A percentile compares a stretch with the other conserved stretches of the same genome.
Conservation (phyloP, 2,329 filamentous ascomycete species). For the Colletotrichum sansevieriae region DNA sequence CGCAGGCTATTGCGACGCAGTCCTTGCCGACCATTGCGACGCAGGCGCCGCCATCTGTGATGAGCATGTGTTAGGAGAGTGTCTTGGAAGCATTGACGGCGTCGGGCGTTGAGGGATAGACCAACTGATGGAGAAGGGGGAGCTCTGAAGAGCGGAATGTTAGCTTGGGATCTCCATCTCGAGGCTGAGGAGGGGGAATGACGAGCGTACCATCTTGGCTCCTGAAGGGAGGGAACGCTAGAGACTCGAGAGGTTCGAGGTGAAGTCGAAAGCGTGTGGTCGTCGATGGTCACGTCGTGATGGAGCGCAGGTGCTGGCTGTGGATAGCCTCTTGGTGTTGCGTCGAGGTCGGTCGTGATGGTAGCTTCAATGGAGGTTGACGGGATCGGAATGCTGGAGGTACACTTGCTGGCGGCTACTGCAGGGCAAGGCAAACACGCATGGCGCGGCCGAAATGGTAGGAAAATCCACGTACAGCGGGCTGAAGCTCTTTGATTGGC, state of each 20-base stretch:
- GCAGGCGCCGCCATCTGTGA: conserved; percentile 85
- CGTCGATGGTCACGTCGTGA: conserved; percentile 16
- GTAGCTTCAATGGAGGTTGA: conserved; percentile 42
- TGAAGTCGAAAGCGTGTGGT: background rate
- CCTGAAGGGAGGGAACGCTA: conserved; percentile 34
- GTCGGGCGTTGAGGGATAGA: conserved; percentile 36
- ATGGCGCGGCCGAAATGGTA: conserved; percentile 53
- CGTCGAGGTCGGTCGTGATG: conserved; percentile 37
- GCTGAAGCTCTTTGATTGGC: conserved; percentile 42
- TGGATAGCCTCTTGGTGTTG: conserved; percentile 24
- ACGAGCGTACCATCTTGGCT: conserved; percentile 45
- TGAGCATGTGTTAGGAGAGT: conserved; percentile 41
- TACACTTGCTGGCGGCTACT: conserved; percentile 41
- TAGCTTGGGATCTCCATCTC: conserved; percentile 49
- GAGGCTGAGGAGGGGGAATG: conserved; percentile 34
- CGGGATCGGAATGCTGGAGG: conserved; percentile 46
- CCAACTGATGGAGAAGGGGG: conserved; percentile 96
- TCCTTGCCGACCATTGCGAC: conserved; percentile 99
- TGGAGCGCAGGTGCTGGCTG: conserved; percentile 21
- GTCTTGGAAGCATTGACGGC: conserved; percentile 25
- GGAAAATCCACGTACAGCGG: conserved; percentile 40
- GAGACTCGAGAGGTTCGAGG: conserved; percentile 12
- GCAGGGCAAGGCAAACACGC: conserved; percentile 57
- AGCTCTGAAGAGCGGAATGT: conserved; percentile 70
- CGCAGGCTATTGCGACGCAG: conserved; percentile 99